These are phyloP conservation scores for Diddensiella santjacobensis DNA, from an alignment of 805 yeast species.

Conservation along the genomic window DNA sequence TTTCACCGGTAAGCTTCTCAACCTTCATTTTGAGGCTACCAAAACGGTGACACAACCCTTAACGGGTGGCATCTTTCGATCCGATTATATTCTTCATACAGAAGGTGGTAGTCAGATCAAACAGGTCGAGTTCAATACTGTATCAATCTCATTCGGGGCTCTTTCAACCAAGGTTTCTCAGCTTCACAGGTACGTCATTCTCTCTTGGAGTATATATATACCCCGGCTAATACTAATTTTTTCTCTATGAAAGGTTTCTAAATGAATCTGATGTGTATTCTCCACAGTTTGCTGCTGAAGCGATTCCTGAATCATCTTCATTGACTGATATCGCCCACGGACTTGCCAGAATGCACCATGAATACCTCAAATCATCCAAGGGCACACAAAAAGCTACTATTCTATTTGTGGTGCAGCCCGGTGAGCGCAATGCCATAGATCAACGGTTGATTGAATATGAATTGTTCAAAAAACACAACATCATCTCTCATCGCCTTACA, in stretches of 20 bases:
- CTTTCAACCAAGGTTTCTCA: slow-evolving; percentile 74
- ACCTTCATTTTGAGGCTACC: slow-evolving; percentile 41
- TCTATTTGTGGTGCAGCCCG: slow-evolving; percentile 75
- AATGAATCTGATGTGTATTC: slow-evolving; percentile 29
- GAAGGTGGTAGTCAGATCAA: slow-evolving; percentile 49
- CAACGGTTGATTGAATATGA: slow-evolving; percentile 80
- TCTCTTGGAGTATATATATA: no score
- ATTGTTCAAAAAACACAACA: slow-evolving; percentile 51
- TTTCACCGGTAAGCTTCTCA: slow-evolving; percentile 78
- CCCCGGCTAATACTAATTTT: neutral
- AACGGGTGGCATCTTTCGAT: slow-evolving; percentile 80
- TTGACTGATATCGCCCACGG: slow-evolving; percentile 60
- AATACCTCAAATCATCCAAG: slow-evolving; percentile 40
- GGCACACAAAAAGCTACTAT: slow-evolving; percentile 38
- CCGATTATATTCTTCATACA: slow-evolving; percentile 75
- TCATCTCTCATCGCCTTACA: slow-evolving; percentile 63
- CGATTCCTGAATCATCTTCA: slow-evolving; percentile 69
- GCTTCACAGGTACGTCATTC: slow-evolving; percentile 48
- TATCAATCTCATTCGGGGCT: slow-evolving; percentile 94
- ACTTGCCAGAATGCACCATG: slow-evolving; percentile 58
- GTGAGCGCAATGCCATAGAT: slow-evolving; percentile 86
- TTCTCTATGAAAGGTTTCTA: neutral
- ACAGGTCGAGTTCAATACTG: slow-evolving; percentile 95
- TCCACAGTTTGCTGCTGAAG: slow-evolving; percentile 20
- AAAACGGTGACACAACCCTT: slow-evolving; percentile 54